A percentile compares a stretch with the other conserved stretches of the same genome.
These are phyloP conservation scores for Diversispora epigaea DNA, from an alignment of 192 early-diverging fungal genomes.

Conservation along the genomic window DNA sequence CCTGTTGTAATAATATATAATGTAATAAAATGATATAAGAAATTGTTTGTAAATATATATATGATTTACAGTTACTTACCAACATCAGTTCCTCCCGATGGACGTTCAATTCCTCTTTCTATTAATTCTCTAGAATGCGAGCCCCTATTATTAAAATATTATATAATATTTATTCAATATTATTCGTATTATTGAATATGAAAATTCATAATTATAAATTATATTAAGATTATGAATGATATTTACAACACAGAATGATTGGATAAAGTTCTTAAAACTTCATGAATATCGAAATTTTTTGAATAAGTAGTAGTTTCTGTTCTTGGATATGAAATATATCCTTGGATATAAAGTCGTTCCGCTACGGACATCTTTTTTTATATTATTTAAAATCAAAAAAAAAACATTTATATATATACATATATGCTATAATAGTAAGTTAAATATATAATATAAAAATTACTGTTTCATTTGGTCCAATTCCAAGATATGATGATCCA, in stretches of 20 bases:
- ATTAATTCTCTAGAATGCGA: constrained; percentile 36
- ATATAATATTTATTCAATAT: background rate
- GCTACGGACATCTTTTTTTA: constrained; percentile 45
- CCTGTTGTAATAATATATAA: background rate
- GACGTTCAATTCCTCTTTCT: constrained; percentile 37
- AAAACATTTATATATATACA: background rate
- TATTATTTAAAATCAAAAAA: background rate
- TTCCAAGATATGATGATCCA: constrained; percentile 50
- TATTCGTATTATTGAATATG: background rate
- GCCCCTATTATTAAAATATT: constrained; percentile 35
- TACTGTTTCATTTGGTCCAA: constrained; percentile 49
- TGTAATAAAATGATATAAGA: background rate
- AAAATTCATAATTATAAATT: background rate
- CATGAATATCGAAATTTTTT: constrained; percentile 45
- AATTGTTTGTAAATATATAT: background rate
- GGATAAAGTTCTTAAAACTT: constrained; percentile 41
- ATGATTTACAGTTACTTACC: constrained; percentile 15
- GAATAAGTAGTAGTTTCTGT: constrained; percentile 54
- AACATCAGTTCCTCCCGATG: constrained; percentile 46
- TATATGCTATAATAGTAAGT: too few relatives aligned
- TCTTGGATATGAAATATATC: constrained; percentile 56
- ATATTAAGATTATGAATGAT: background rate
- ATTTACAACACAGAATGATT: constrained; percentile 41
- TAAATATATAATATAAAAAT: constrained; percentile 1
- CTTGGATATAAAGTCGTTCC: constrained; percentile 50